Evolutionary conservation across 2,329 filamentous ascomycete species (phyloP), one percentile per base, ranked within the genome.

Genomic region (Phialocephala sp.): DNA sequence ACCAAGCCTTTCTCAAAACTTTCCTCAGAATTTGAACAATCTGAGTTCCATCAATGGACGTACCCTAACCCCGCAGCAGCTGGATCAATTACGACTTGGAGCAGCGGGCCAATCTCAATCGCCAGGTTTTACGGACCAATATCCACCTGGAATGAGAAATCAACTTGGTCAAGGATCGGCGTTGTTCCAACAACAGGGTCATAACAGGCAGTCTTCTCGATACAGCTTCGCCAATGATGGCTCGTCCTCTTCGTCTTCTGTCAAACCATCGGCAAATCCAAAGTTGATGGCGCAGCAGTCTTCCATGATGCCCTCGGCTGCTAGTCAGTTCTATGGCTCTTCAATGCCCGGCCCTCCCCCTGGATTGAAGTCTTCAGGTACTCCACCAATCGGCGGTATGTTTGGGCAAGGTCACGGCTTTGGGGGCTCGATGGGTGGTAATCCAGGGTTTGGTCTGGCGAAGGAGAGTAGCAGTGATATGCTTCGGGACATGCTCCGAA

Each of bases 261-360:
- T 94, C 62, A 95, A 95, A 79, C 85, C 91, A 62, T 87, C 90
- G n/a, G 87, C 88, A 15, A 94, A 93, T 77, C 86, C 90, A 59
- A 90, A 92, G 74, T 84, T 92, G 73, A 91, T 94, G 89, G 92
- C 88, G 63, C 92, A 93, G 77, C 92, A 94, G 80, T 89, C 91
- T n/a, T 90, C 91, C 14, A 95, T 94, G 90, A 92, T 94, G 89
- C 91, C 90, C 57, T 87, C 89, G 71, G 66, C 64, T 35, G 68
- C 32, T 50, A 87, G 84, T 69, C 91, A 92, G 69, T 95, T 93
- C 76, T 97, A 95, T 77, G 87, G 89, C 57, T 89, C 88, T 62
- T 92, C 92, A 11, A 93, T 97, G 74, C 93, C 96, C 74, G 94
- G 94, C 3, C 95, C 96, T 35, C 95, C 95, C 66, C 96, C 95